Conservation (phyloP, 73 alveolate species). For the Vitrella brassicaformis region DNA sequence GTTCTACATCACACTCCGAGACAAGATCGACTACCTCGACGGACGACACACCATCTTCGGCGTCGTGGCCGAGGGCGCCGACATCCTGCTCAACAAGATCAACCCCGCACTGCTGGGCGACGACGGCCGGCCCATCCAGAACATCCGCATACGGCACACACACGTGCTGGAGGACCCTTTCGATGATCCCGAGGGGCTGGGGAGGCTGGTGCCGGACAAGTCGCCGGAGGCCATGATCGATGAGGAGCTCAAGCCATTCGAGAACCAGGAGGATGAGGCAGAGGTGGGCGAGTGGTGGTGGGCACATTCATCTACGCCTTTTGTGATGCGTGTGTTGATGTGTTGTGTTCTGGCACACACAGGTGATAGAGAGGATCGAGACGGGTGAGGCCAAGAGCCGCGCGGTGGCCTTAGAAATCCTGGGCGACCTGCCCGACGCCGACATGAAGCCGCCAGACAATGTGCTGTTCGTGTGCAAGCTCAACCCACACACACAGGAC, state of each 20-base stretch:
- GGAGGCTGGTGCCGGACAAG: conserved; percentile 17
- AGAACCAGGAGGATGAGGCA: conserved; percentile 19
- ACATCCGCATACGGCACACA: conserved; percentile 75
- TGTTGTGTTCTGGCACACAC: too few species aligned
- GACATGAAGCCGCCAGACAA: conserved; percentile 98
- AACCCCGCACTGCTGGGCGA: conserved; percentile 67
- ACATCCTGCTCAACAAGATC: conserved; percentile 61
- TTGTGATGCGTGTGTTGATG: too few species aligned
- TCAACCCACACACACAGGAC: conserved; percentile 86
- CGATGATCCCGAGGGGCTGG: conserved; percentile 67
- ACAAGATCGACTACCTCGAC: conserved; percentile 62
- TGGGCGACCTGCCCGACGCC: conserved; percentile 97
- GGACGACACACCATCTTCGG: conserved; percentile 96
- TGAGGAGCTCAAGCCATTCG: conserved; percentile 15
- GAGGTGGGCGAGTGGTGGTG: conserved; percentile 14
- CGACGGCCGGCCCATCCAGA: conserved; percentile 66
- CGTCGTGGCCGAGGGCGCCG: conserved; percentile 75
- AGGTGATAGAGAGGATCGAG: conserved; percentile 56
- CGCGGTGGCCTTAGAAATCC: conserved; percentile 80
- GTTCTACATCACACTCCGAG: conserved; percentile 78
- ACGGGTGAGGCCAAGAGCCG: conserved; percentile 68
- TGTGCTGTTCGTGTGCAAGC: conserved; percentile 88
- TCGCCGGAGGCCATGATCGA: conserved; percentile 14
- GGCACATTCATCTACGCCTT: too few species aligned
- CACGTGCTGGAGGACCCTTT: conserved; percentile 71